Percentiles rank a stretch among this genome's conserved stretches.
Evolutionary conservation across 2,329 filamentous ascomycete species (phyloP).

Genomic region (Mariannaea sp.): DNA sequence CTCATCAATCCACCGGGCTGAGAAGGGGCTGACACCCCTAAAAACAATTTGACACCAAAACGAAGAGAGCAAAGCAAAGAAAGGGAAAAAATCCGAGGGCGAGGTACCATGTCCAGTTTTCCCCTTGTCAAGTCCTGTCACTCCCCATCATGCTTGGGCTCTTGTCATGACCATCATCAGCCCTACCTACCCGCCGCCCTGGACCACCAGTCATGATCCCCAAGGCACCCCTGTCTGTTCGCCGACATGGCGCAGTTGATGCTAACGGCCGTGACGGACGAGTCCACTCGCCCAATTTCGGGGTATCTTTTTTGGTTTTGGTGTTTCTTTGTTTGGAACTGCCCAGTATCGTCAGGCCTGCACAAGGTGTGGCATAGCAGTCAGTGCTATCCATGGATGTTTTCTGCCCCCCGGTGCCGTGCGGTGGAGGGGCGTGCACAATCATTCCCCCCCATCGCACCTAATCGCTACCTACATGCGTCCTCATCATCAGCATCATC

Average conservation of each 20-base stretch:
- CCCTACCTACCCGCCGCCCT: slow-evolving; percentile 15
- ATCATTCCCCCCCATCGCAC: no score
- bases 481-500: neutral
- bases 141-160: no score
- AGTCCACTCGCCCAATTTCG: slow-evolving; percentile 10
- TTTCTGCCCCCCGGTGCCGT: no score
- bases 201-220: slow-evolving; percentile 8
- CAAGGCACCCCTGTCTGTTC: slow-evolving; percentile 18
- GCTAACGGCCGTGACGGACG: neutral
- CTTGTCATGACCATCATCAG: slow-evolving; percentile 7
- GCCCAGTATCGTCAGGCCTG: neutral
- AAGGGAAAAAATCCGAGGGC: no score
- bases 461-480: no score
- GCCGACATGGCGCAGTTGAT: slow-evolving; percentile 24
- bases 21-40: neutral
- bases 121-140: no score
- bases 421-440: slow-evolving; percentile 1
- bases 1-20: neutral
- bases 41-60: no score
- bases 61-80: no score
- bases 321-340: slow-evolving; percentile 34
- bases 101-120: no score
- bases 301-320: slow-evolving; percentile 14
- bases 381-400: no score
- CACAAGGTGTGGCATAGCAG: neutral